These are phyloP conservation scores for Trametes hirsuta DNA, from an alignment of 1,284 basidiomycete genomes.

Conservation along the genomic window DNA sequence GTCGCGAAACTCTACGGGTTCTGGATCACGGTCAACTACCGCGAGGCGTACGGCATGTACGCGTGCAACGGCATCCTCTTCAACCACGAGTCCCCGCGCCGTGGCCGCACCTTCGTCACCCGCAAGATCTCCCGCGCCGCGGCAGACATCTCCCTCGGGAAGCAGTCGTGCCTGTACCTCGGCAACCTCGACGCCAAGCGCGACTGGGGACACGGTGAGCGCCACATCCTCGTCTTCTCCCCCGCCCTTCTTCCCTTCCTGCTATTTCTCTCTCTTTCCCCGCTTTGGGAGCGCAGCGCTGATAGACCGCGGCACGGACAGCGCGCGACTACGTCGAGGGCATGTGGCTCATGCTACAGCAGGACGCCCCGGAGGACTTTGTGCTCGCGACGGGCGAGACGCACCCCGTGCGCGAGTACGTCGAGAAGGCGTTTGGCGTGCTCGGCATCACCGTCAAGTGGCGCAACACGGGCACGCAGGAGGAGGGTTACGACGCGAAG, in stretches of 20 bases:
- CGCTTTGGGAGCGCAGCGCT: background rate
- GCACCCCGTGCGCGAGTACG: constrained; percentile 87
- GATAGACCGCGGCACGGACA: constrained; percentile 33
- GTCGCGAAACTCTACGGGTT: constrained; percentile 89
- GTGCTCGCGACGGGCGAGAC: constrained; percentile 94
- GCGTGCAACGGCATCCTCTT: constrained; percentile 91
- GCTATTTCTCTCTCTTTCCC: background rate
- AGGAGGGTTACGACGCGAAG: constrained; percentile 72
- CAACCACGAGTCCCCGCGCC: constrained; percentile 92
- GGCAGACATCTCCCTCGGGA: constrained; percentile 85
- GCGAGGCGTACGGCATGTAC: constrained; percentile 92
- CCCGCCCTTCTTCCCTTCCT: too few species aligned
- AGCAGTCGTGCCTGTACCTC: constrained; percentile 86
- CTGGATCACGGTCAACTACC: constrained; percentile 91
- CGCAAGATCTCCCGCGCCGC: constrained; percentile 90
- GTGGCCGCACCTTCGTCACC: constrained; percentile 92
- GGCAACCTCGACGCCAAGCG: constrained; percentile 90
- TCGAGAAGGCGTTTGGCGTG: constrained; percentile 79
- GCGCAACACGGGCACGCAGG: constrained; percentile 74
- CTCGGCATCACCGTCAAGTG: constrained; percentile 76
- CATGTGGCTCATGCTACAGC: constrained; percentile 95
- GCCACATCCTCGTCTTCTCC: background rate
- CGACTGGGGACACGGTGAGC: constrained; percentile 91
- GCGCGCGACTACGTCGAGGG: constrained; percentile 90
- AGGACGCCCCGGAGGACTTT: constrained; percentile 79